Base-by-base conservation (phyloP, 208 protist species). In the Wallacemonas rigidus region DNA sequence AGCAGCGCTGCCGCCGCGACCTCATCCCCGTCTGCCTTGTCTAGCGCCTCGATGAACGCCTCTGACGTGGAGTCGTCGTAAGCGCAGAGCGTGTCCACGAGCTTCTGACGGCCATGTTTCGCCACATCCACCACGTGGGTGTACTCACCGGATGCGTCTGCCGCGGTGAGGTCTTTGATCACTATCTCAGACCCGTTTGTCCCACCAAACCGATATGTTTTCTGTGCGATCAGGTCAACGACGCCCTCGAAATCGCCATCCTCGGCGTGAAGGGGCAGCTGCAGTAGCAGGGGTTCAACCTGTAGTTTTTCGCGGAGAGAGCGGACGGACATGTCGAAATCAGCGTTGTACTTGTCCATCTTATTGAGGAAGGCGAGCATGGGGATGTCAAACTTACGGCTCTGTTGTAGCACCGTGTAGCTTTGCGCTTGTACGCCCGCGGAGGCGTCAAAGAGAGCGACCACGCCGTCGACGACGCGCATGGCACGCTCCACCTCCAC, bases 401-500 rank as follows among this genome's bases (percentile, higher is more conserved):
- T 90, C 79, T 98, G 95, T 60, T 87, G 85, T 53, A 97, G 83
- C 48, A 97, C 91, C 1, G 89, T 95, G 78, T 96, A 90, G 78
- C 90, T 96, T 81, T 97, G 91, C 55, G 91, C 90, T 81, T 98
- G 97, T 57, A 98, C 97, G 11, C 98, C 98, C 2, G 92, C 93
- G 1, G 98, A 97, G 38, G 87, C 98, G 72, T 99, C 97, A 64
- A 99, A 98, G 26, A 99, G 83, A 2, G 95, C 93, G 4, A 99
- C 96, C 6, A 97, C 95, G 15, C 98, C 97, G 76, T 99, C 98
- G 45, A 99, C 89, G n/a, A 99, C 97, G 2, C 98, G 92, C 80
- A 99, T 85, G 38, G 93, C 85, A 15, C 98, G 87, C 85, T 99
- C 97, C 56, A 99, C 98, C 76, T 99, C 98, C 44, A 99, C 88